phyloP scores from a whole-genome alignment of 2,329 filamentous ascomycete species.

The Xylaria sp. region DNA sequence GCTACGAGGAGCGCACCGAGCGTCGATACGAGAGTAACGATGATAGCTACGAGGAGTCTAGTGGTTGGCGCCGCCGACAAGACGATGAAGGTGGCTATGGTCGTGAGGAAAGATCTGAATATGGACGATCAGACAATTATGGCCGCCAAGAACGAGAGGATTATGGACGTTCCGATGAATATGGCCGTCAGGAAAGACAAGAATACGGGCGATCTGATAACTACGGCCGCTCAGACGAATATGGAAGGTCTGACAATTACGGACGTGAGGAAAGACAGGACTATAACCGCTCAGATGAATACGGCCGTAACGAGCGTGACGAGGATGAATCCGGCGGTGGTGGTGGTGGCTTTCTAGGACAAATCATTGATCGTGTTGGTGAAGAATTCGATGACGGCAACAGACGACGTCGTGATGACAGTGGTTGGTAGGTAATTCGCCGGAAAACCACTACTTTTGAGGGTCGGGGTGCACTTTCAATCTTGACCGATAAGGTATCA shows the following conservation, averaged over 20 bases:
- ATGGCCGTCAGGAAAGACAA: slow-evolving; percentile 34
- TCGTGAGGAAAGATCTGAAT: slow-evolving; percentile 31
- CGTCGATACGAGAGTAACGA: slow-evolving; percentile 57
- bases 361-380: slow-evolving; percentile 40
- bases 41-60: slow-evolving; percentile 46
- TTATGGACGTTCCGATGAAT: slow-evolving; percentile 20
- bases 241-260: slow-evolving; percentile 32
- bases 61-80: slow-evolving; percentile 43
- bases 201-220: background rate
- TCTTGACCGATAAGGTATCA: background rate
- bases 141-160: slow-evolving; percentile 32
- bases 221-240: slow-evolving; percentile 17
- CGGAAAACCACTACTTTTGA: background rate
- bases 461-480: slow-evolving; percentile 5
- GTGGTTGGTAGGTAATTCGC: slow-evolving; percentile 32
- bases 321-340: slow-evolving; percentile 38
- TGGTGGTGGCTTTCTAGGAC: slow-evolving; percentile 43
- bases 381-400: slow-evolving; percentile 41
- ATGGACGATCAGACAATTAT: slow-evolving; percentile 30
- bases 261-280: slow-evolving; percentile 33
- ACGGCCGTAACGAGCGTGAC: slow-evolving; percentile 26
- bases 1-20: slow-evolving; percentile 62
- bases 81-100: slow-evolving; percentile 44
- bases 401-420: slow-evolving; percentile 40
- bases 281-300: slow-evolving; percentile 11